A percentile compares a stretch with the other conserved stretches of the same genome.
Conservation (phyloP, 202 grass and related monocot species). For the Eragrostis tef region DNA sequence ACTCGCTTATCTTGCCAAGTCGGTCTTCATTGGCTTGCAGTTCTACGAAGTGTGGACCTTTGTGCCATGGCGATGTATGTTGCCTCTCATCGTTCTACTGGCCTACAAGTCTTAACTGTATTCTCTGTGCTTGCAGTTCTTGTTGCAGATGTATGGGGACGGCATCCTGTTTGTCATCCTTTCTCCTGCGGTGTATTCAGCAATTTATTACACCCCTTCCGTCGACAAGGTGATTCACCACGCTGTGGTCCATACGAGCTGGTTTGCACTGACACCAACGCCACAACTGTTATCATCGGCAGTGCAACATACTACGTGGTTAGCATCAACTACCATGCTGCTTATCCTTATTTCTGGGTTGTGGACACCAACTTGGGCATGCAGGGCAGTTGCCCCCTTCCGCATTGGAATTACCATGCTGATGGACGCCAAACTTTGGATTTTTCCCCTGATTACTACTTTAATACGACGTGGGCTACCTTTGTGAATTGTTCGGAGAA, state of each 20-base stretch:
- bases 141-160: not conserved
- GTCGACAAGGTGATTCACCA: conserved; percentile 31
- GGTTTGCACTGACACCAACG: conserved; percentile 27
- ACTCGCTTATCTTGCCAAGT: not conserved
- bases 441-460: not conserved
- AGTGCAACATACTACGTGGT: conserved; percentile 33
- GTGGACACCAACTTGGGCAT: conserved; percentile 13
- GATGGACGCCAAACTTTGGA: too few relatives aligned
- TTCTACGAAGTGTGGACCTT: not conserved
- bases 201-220: conserved; percentile 40
- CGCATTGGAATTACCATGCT: not conserved
- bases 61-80: not conserved
- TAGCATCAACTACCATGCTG: not conserved
- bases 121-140: not conserved
- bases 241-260: conserved; percentile 29
- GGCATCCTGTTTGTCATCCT: conserved; percentile 5
- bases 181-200: conserved; percentile 47
- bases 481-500: conserved; percentile 29
- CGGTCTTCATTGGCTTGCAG: not conserved
- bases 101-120: not conserved
- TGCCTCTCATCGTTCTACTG: not conserved
- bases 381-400: not conserved
- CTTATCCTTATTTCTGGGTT: conserved; percentile 18
- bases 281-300: conserved; percentile 35
- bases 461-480: not conserved